Evolutionary conservation across 345 rosid species (phyloP), one percentile per base, ranked within the genome.

Genomic region (Camelina hispida): DNA sequence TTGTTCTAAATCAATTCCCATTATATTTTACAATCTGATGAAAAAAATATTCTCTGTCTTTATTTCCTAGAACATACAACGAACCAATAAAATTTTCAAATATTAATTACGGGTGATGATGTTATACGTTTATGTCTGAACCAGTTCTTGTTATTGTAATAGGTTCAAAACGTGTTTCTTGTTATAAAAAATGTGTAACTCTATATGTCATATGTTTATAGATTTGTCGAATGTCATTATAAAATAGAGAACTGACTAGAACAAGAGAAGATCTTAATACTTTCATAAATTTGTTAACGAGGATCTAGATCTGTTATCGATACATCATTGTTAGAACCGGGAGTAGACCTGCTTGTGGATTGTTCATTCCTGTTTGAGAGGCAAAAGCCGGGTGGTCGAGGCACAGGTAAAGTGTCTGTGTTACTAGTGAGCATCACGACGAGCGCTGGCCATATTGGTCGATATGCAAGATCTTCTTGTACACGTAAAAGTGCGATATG

Each of bases 391-490:
- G 87, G 87, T 0, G 42, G 35, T 14, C 60, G 51, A 9, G 87
- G 86, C 52, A 35, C 16, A 25, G 56, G 76, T 16, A 82, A 71
- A 48, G 75, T 50, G 2, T 55, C 23, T 17, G 83, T 78, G 67
- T 48, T 66, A 48, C 80, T 78, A 52, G 69, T 79, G 1, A 83
- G 84, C 83, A 79, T 73, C 11, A 83, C 28, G 10, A 82, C 75
- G 8, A 80, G 30, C 0, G 61, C 17, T 3, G 76, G 68, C 81
- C 85, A 69, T 35, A 75, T 1, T 34, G 62, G 76, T 16, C 69
- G 76, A 50, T 51, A 43, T 52, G 6, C 22, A 52, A 20, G 76
- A 52, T 72, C 32, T 51, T 72, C 68, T 62, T 72, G 69, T 16
- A 72, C 2, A 25, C 69, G 61, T 62, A 62, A 42, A 0, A 62